phyloP scores from a whole-genome alignment of 176 grass and related monocot species.

The Ampelocalamus luodianensis region DNA sequence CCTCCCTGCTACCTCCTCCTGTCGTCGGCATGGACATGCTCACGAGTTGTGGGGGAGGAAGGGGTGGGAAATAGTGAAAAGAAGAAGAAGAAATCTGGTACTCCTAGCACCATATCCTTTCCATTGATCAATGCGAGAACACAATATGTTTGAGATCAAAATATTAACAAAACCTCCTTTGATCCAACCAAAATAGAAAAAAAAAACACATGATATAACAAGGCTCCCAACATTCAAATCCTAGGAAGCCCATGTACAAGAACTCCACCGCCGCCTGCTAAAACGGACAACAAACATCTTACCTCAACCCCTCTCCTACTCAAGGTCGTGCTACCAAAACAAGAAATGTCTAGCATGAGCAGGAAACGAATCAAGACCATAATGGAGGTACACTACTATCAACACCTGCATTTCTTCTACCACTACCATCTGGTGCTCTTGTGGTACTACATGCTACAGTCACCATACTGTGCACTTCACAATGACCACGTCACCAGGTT shows the following conservation, averaged over 20 bases:
- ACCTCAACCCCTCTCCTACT: neutral
- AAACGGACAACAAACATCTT: neutral
- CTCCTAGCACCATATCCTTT: no score
- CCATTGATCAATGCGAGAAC: neutral
- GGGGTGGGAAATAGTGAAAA: no score
- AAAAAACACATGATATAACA: no score
- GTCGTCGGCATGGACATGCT: no score
- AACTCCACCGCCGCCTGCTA: neutral
- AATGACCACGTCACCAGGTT: constrained; percentile 44
- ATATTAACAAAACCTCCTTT: neutral
- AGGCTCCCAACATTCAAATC: no score
- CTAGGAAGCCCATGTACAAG: no score
- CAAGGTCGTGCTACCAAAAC: neutral
- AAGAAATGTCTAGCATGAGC: neutral
- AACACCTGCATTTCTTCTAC: neutral
- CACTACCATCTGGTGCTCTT: neutral
- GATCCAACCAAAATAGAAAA: neutral
- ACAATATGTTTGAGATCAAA: no score
- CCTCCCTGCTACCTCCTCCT: no score
- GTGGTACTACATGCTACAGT: neutral
- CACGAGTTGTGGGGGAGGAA: no score
- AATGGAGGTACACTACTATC: neutral
- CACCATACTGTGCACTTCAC: neutral
- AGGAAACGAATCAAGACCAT: neutral
- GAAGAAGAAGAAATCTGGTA: no score